These are phyloP conservation scores for Iris macrosiphon DNA, from an alignment of 106 monocot species.

Conservation along the genomic window DNA sequence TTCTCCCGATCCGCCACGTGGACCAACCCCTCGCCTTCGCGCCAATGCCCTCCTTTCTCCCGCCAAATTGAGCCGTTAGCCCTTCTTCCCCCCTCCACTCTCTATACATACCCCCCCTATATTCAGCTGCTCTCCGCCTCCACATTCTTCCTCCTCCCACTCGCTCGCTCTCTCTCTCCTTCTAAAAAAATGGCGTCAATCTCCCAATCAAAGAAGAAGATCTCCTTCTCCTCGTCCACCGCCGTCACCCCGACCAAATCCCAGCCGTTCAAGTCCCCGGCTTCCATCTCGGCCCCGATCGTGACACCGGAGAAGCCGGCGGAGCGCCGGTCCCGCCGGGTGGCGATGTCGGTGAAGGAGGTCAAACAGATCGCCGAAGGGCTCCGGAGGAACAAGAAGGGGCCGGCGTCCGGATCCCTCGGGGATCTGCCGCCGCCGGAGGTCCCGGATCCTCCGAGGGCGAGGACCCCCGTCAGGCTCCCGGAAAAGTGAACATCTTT, in stretches of 20 bases:
- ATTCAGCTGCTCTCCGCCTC: neutral
- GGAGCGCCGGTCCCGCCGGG: constrained; percentile 11
- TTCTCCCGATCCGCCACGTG: neutral
- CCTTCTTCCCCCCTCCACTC: neutral
- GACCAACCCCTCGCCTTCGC: neutral
- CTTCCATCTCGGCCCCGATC: constrained; percentile 19
- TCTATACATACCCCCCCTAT: too few relatives aligned
- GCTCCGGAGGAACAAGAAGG: constrained; percentile 1
- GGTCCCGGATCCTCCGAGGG: neutral
- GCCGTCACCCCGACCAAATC: constrained; percentile 4
- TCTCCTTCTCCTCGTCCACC: constrained; percentile 1
- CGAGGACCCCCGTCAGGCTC: constrained; percentile 19
- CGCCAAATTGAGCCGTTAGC: constrained; percentile 15
- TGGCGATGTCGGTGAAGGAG: constrained; percentile 52
- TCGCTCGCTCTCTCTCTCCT: too few relatives aligned
- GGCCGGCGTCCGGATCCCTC: neutral
- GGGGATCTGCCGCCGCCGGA: constrained; percentile 12
- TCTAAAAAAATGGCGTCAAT: neutral
- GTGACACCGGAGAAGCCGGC: constrained; percentile 46
- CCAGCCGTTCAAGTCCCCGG: neutral
- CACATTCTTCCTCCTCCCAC: neutral
- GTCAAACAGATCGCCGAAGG: constrained; percentile 33
- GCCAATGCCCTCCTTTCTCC: constrained; percentile 10
- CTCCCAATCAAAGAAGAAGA: neutral
- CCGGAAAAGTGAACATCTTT: constrained; percentile 38